Conservation (phyloP, 2,329 filamentous ascomycete genomes). For the Aphanocladium album region DNA sequence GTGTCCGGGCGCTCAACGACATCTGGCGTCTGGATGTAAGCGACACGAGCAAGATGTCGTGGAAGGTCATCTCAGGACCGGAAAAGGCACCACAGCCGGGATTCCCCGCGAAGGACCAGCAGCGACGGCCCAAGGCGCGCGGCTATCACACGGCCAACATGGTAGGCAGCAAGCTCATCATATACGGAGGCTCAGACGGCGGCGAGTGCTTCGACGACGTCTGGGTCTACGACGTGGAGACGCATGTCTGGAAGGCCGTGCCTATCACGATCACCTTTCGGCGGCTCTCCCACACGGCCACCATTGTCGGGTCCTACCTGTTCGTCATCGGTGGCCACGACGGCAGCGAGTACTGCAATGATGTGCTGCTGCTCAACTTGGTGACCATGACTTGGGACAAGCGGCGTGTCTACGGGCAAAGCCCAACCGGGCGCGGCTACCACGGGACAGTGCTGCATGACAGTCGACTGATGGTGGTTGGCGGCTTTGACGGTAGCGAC, state of each 20-base stretch:
- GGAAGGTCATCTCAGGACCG: constrained; percentile 56
- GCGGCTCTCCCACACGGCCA: constrained; percentile 63
- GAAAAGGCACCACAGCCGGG: constrained; percentile 28
- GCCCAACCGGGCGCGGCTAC: constrained; percentile 60
- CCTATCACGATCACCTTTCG: constrained; percentile 56
- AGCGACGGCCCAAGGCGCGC: constrained; percentile 54
- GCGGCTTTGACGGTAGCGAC: constrained; percentile 62
- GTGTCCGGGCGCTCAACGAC: constrained; percentile 64
- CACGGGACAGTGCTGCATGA: constrained; percentile 63
- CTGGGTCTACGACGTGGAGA: constrained; percentile 67
- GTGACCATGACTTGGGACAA: constrained; percentile 72
- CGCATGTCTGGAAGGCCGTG: constrained; percentile 54
- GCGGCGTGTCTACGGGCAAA: constrained; percentile 58
- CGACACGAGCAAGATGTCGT: constrained; percentile 62
- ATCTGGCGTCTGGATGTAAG: constrained; percentile 68
- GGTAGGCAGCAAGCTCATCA: constrained; percentile 66
- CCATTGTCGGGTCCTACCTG: constrained; percentile 64
- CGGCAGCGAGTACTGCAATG: constrained; percentile 64
- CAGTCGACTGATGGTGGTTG: constrained; percentile 58
- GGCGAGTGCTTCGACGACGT: constrained; percentile 69
- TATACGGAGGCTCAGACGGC: constrained; percentile 65
- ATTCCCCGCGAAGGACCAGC: constrained; percentile 21
- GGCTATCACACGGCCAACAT: constrained; percentile 71
- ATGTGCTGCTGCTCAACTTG: constrained; percentile 63
- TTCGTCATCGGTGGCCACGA: constrained; percentile 68